These are phyloP conservation scores for Leccinum ochraceum DNA, from an alignment of 768 basidiomycete species.

Conservation along the genomic window DNA sequence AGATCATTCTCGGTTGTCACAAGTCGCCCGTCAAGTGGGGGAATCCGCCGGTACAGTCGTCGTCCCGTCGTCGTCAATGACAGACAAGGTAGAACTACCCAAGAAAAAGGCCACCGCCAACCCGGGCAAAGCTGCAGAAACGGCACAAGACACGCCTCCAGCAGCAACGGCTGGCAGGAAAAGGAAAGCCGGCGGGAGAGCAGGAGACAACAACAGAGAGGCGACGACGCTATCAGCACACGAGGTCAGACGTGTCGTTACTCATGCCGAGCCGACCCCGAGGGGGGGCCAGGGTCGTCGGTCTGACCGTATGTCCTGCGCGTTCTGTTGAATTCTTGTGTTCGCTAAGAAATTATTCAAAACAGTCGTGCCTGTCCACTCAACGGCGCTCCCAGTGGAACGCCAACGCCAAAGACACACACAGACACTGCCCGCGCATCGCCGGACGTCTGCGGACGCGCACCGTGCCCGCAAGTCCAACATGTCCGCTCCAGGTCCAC, in stretches of 20 bases:
- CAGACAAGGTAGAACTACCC: slow-evolving; percentile 25
- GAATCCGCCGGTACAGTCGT: slow-evolving; percentile 8
- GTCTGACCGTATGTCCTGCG: slow-evolving; percentile 27
- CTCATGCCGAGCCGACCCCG: slow-evolving; percentile 17
- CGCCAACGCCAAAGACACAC: slow-evolving; percentile 28
- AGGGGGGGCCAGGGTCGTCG: slow-evolving; percentile 28
- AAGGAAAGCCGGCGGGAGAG: slow-evolving; percentile 28
- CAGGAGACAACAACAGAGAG: slow-evolving; percentile 16
- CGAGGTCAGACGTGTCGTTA: slow-evolving; percentile 10
- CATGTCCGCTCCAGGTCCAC: slow-evolving; percentile 22
- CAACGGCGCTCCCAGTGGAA: slow-evolving; percentile 18
- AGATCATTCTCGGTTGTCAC: slow-evolving; percentile 19
- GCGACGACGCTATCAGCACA: slow-evolving; percentile 9
- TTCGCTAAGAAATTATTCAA: slow-evolving; percentile 13
- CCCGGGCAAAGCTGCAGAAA: slow-evolving; percentile 14
- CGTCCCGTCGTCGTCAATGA: slow-evolving; percentile 22
- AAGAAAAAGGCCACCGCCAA: slow-evolving; percentile 26
- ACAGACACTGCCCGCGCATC: slow-evolving; percentile 23
- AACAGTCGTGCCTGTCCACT: slow-evolving; percentile 24
- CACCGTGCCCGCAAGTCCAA: slow-evolving; percentile 28
- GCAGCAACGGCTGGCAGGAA: slow-evolving; percentile 22
- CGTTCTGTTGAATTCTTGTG: neutral
- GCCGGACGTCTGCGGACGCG: slow-evolving; percentile 28
- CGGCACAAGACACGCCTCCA: slow-evolving; percentile 14
- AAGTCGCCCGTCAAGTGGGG: slow-evolving; percentile 13